Evolutionary conservation across 805 yeast genomes (phyloP).

Genomic region (Ogataea allantospora): DNA sequence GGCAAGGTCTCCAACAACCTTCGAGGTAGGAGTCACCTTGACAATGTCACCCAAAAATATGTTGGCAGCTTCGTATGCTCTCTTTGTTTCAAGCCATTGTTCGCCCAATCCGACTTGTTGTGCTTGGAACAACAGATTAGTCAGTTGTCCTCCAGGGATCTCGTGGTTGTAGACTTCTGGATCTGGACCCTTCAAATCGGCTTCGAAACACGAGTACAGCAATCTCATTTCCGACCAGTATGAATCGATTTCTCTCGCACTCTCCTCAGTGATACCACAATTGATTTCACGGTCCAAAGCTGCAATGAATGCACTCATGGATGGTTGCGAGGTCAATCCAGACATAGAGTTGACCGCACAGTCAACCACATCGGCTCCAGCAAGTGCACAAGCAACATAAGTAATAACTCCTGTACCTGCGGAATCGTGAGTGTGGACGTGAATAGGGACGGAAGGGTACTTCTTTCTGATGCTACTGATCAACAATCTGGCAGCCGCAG

Average conservation of each 20-base stretch:
- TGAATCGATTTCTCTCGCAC: constrained; percentile 80
- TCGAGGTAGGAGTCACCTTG: constrained; percentile 99
- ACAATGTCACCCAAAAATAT: constrained; percentile 91
- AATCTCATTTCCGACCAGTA: constrained; percentile 99
- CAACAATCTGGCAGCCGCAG: constrained; percentile 83
- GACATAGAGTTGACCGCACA: constrained; percentile 97
- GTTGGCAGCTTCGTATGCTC: constrained; percentile 90
- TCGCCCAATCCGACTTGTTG: constrained; percentile 97
- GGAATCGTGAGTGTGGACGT: constrained; percentile 98
- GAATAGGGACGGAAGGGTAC: constrained; percentile 94
- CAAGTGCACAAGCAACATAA: constrained; percentile 88
- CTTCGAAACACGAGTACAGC: constrained; percentile 94
- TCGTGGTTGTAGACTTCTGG: constrained; percentile 98
- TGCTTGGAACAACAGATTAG: constrained; percentile 97
- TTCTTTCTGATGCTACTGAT: constrained; percentile 77
- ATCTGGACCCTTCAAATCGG: constrained; percentile 98
- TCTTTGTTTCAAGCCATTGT: constrained; percentile 95
- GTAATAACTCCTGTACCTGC: constrained; percentile 99
- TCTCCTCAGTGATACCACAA: constrained; percentile 64
- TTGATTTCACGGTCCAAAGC: constrained; percentile 84
- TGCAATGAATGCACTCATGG: constrained; percentile 88
- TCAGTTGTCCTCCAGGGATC: constrained; percentile 99
- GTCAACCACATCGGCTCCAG: constrained; percentile 98
- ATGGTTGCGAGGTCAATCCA: constrained; percentile 98
- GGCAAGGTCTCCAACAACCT: constrained; percentile 99